Evolutionary conservation across 495 filamentous ascomycete species (phyloP).

Genomic region (Penicillium desertorum): DNA sequence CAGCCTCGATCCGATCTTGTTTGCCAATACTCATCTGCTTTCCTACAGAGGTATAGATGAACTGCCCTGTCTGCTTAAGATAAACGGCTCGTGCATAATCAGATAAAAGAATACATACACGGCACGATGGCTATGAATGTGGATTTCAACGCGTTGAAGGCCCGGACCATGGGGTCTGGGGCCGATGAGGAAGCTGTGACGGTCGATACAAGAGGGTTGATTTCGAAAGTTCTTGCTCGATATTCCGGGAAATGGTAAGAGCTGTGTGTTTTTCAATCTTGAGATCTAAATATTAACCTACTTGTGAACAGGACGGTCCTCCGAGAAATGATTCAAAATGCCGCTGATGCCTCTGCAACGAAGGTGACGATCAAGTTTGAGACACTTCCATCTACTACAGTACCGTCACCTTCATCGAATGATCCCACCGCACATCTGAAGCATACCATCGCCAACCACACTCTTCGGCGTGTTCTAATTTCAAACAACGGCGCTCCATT

Average conservation of each 20-base stretch:
- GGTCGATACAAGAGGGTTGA: slow-evolving; percentile 92
- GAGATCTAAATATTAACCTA: slow-evolving; percentile 10
- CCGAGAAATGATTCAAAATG: slow-evolving; percentile 96
- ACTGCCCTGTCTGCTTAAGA: not conserved
- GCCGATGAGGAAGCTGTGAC: slow-evolving; percentile 97
- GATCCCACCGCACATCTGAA: slow-evolving; percentile 71
- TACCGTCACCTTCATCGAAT: slow-evolving; percentile 67
- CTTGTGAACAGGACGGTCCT: slow-evolving; percentile 57
- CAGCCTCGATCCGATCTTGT: slow-evolving; percentile 2
- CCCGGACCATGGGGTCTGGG: slow-evolving; percentile 79
- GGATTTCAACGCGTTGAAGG: slow-evolving; percentile 80
- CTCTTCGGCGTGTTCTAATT: slow-evolving; percentile 76
- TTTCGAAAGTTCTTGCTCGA: slow-evolving; percentile 93
- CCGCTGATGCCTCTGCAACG: slow-evolving; percentile 88
- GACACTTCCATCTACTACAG: slow-evolving; percentile 72
- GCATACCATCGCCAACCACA: slow-evolving; percentile 79
- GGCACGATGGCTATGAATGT: slow-evolving; percentile 57
- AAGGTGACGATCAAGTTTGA: slow-evolving; percentile 90
- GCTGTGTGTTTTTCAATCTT: not conserved
- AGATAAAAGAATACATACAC: slow-evolving; percentile 1
- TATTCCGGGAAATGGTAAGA: slow-evolving; percentile 87
- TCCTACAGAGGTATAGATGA: not conserved
- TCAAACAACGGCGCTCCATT: slow-evolving; percentile 89
- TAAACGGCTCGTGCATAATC: too few species aligned
- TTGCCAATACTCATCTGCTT: not conserved